Base-by-base conservation (phyloP, 306 rosid species). In the Begonia fuchsioides region DNA sequence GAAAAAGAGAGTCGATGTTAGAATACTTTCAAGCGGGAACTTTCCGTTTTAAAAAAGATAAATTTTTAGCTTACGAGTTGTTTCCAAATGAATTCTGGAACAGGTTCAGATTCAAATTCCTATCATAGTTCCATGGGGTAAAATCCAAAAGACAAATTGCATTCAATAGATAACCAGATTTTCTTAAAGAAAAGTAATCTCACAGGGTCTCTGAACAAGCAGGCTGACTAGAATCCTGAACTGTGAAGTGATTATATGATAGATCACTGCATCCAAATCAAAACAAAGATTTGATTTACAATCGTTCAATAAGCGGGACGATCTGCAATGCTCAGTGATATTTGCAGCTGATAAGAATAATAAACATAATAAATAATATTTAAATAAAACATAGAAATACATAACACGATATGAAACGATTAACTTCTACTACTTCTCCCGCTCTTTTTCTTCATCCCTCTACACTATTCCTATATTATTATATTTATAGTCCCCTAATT, bases 171-270 rank as follows among this genome's bases (percentile, higher is more conserved):
- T 48, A 41, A 58, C 55, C 17, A 52, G 50, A 46, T 52, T 17
- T 38, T 14, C 15, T 13, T 9, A 13, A 40, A 59, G 10, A 59
- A 7, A 43, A 49, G 48, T 32, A 15, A 49, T 51, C 84, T 66
- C 39, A 83, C 97, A 66, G 41, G 74, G 75, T 18, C 6, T 66
- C 71, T 49, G 49, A 68, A 68, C 97, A 88, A 66, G 83, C 61
- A 47, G 60, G 44, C 47, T 62, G 57, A 46, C 53, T 80, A 45
- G 77, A 84, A 59, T 80, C 81, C 72, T 72, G 86, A 76, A 72
- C 73, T 2, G 74, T 64, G 59, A 88, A 66, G 74, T 83, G 83
- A 77, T 88, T 88, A 83, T 76, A 88, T 3, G 97, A 83, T 69
- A 88, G 90, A 69, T 88, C 95, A 51, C 97, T 88, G 79, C 58